Evolutionary conservation across 2,329 filamentous ascomycete genomes (phyloP).

Genomic region (Chalara sp.): DNA sequence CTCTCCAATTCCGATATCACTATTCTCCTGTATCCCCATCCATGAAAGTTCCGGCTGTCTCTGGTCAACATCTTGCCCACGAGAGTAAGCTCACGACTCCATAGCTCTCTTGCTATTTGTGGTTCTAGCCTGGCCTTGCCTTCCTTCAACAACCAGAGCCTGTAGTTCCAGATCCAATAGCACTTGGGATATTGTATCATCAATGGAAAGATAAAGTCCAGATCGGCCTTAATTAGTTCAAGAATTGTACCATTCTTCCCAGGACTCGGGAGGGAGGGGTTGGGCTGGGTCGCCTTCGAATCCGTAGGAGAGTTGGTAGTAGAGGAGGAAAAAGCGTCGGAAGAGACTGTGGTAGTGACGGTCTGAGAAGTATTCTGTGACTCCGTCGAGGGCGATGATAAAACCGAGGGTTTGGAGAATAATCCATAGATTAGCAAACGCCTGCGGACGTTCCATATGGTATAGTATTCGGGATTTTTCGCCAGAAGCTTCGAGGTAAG

Average conservation of each 20-base stretch:
- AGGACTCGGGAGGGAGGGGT: constrained; percentile 37
- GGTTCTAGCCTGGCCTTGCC: constrained; percentile 57
- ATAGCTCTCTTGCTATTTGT: constrained; percentile 55
- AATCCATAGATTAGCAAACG: constrained; percentile 53
- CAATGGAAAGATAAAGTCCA: constrained; percentile 77
- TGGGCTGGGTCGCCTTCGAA: constrained; percentile 43
- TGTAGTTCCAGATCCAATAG: constrained; percentile 99
- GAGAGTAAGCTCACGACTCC: constrained; percentile 77
- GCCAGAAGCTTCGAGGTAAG: constrained; percentile 67
- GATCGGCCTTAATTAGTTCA: constrained; percentile 62
- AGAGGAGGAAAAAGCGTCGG: constrained; percentile 49
- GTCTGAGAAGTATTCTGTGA: constrained; percentile 46
- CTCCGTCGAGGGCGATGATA: constrained; percentile 47
- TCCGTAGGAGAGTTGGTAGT: constrained; percentile 49
- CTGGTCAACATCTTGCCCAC: constrained; percentile 81
- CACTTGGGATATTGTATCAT: constrained; percentile 87
- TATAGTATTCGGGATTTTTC: constrained; percentile 84
- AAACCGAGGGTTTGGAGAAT: constrained; percentile 46
- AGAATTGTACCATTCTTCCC: constrained; percentile 47
- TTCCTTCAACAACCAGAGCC: constrained; percentile 74
- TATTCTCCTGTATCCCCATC: constrained; percentile 83
- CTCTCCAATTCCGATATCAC: constrained; percentile 73
- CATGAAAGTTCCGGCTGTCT: constrained; percentile 91
- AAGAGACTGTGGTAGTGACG: constrained; percentile 55
- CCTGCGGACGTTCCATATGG: constrained; percentile 84